A percentile compares a stretch with the other conserved stretches of the same genome.
Conservation (phyloP, 441 rosid species). For the Codiaeum variegatum region DNA sequence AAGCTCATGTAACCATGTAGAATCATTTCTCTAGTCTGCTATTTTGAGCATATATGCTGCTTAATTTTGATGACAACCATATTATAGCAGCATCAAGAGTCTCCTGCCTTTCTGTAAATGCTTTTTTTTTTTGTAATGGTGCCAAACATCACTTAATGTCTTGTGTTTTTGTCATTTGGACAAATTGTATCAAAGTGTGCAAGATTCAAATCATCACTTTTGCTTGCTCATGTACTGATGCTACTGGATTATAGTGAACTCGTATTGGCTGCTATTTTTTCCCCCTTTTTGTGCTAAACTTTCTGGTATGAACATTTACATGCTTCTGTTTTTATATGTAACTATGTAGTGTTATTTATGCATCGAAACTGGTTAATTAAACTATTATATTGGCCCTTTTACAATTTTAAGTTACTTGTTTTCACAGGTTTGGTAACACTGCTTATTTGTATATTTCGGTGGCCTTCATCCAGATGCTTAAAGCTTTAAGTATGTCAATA, state of each 20-base stretch:
- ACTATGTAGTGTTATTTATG: neutral
- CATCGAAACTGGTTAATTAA: neutral
- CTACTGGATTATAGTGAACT: neutral
- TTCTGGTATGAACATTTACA: neutral
- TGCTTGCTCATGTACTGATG: neutral
- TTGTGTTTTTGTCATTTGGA: no score
- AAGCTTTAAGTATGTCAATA: conserved; percentile 84
- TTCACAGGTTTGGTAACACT: conserved; percentile 92
- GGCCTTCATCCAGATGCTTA: conserved; percentile 99
- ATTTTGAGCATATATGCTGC: no score
- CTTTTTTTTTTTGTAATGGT: no score
- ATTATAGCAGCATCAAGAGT: no score
- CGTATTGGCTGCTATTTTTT: neutral
- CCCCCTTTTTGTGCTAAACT: neutral
- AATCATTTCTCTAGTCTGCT: no score
- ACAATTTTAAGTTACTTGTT: conserved; percentile 13
- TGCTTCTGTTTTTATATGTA: neutral
- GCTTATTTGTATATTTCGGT: conserved; percentile 93
- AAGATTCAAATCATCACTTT: no score
- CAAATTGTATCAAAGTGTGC: neutral
- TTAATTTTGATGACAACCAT: no score
- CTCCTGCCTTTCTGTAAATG: no score
- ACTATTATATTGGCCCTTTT: neutral
- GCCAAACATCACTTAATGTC: no score
- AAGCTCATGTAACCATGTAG: no score